Conservation (phyloP, 306 rosid species). For the Begonia loranthoides region DNA sequence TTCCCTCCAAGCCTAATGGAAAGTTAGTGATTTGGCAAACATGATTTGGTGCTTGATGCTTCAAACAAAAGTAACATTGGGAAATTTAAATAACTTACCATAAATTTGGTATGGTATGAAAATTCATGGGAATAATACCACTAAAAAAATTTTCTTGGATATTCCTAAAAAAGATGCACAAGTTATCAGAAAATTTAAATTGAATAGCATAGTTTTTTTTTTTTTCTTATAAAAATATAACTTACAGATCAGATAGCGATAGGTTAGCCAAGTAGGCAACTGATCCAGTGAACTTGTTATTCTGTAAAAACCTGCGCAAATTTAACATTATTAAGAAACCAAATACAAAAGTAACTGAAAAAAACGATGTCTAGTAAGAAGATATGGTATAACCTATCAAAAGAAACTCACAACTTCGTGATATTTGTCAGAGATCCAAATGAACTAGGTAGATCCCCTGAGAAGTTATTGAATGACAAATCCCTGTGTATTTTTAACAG, state of each 20-base stretch:
- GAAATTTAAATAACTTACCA: conserved; percentile 32
- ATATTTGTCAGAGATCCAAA: conserved; percentile 62
- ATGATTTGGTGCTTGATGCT: conserved; percentile 7
- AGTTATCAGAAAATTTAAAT: conserved; percentile 8
- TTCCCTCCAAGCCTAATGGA: conserved; percentile 71
- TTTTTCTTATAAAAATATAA: background rate
- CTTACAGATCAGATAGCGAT: conserved; percentile 71
- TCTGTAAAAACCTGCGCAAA: conserved; percentile 58
- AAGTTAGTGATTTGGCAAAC: conserved; percentile 3
- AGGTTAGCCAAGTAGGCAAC: conserved; percentile 69
- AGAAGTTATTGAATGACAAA: conserved; percentile 62
- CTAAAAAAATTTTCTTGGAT: conserved; percentile 73
- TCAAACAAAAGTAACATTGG: conserved; percentile 7
- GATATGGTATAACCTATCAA: background rate
- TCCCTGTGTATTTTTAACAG: conserved; percentile 34
- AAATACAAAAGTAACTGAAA: conserved; percentile 5
- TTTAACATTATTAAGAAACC: conserved; percentile 4
- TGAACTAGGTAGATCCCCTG: conserved; percentile 93
- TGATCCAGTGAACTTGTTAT: conserved; percentile 75
- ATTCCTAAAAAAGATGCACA: conserved; percentile 37
- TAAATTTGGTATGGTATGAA: conserved; percentile 67
- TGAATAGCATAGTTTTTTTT: conserved; percentile 2
- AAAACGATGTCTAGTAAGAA: background rate
- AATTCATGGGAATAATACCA: conserved; percentile 71
- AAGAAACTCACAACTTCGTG: conserved; percentile 39